Percentiles rank a stretch among this genome's conserved stretches.
phyloP scores from a whole-genome alignment of 177 flowering plant genomes.

The Tripterygium wilfordii region DNA sequence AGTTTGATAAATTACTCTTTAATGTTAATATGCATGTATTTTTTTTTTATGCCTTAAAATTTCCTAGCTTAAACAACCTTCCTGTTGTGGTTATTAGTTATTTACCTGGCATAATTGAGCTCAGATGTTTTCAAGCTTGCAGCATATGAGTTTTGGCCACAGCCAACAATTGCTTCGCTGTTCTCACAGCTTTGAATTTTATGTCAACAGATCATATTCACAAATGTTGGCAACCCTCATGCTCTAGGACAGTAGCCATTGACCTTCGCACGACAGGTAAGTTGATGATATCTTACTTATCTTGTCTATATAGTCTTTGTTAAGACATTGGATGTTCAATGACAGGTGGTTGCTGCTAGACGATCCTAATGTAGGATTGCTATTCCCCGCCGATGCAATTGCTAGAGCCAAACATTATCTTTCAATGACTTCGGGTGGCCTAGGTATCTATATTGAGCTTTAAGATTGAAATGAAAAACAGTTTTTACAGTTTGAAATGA shows the following conservation, averaged over 20 bases:
- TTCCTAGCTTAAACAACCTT: background rate
- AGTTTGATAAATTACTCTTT: too few species aligned
- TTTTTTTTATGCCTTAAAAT: too few species aligned
- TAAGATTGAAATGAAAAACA: too few species aligned
- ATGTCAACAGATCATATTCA: slow-evolving; percentile 66
- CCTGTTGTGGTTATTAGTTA: too few species aligned
- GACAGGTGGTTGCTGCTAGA: slow-evolving; percentile 94
- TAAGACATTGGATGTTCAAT: slow-evolving; percentile 7
- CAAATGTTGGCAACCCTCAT: slow-evolving; percentile 98
- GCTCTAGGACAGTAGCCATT: slow-evolving; percentile 97
- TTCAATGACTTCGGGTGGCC: slow-evolving; percentile 78
- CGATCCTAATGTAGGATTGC: slow-evolving; percentile 90
- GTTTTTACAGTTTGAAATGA: too few species aligned
- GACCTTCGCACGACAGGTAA: slow-evolving; percentile 74
- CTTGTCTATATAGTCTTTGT: background rate
- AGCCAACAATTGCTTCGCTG: background rate
- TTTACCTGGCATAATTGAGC: too few species aligned
- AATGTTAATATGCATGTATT: background rate
- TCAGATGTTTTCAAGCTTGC: too few species aligned
- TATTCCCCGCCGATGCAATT: slow-evolving; percentile 98
- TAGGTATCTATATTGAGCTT: slow-evolving; percentile 57
- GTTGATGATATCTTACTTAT: background rate
- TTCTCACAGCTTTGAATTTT: slow-evolving; percentile 1
- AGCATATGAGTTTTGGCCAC: too few species aligned
- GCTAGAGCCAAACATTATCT: slow-evolving; percentile 94